Percentiles rank a stretch among this genome's conserved stretches.
Evolutionary conservation across 1,284 basidiomycete species (phyloP).

Genomic region (Hemileia vastatrix): DNA sequence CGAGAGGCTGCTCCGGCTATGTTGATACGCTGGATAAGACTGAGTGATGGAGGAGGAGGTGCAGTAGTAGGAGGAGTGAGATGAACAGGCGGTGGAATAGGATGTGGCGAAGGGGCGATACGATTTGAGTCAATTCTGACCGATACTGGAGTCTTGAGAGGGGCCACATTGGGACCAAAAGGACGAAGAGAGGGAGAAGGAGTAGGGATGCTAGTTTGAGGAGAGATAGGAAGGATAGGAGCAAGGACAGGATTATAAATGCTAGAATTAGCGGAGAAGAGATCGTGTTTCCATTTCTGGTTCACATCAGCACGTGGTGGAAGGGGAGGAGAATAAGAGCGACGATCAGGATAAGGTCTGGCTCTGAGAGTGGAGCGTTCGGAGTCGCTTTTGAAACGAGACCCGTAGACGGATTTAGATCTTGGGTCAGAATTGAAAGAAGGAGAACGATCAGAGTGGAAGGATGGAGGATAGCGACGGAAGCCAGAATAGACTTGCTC

Average conservation of each 20-base stretch:
- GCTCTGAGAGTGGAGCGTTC: no score
- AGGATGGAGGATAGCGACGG: no score
- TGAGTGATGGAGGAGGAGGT: conserved; percentile 13
- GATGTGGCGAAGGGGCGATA: neutral
- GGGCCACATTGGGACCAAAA: no score
- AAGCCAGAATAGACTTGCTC: no score
- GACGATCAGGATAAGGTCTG: neutral
- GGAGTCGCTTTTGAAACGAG: no score
- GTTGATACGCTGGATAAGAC: no score
- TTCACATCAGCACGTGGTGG: neutral
- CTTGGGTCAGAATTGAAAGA: no score
- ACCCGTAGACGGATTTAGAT: no score
- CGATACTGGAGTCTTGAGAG: no score
- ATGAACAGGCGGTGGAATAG: neutral
- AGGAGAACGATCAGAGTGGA: no score
- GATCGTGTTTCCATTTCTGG: conserved; percentile 8
- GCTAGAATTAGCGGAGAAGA: conserved; percentile 8
- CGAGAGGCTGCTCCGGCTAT: neutral
- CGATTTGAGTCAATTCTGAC: no score
- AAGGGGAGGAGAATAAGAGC: neutral
- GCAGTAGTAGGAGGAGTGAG: neutral
- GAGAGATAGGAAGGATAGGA: neutral
- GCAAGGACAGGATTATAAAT: conserved; percentile 12
- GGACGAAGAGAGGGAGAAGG: neutral
- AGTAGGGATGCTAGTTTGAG: conserved; percentile 3